Base-by-base conservation (phyloP, 2,329 filamentous ascomycete species). In the Rutstroemia sydowiana region DNA sequence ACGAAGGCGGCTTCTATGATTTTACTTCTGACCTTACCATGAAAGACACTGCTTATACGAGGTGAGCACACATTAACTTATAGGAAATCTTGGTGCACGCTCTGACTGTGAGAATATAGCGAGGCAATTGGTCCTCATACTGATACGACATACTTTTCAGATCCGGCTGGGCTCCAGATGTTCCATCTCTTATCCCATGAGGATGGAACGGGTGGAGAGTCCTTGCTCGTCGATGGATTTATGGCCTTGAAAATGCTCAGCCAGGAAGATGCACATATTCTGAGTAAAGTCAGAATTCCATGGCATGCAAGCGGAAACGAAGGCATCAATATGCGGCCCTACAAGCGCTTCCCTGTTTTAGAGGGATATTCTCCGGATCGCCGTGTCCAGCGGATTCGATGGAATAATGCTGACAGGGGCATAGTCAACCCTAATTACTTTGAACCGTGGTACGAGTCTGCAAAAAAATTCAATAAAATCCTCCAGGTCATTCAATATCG, bases 401-500 rank as follows among this genome's bases (percentile, higher is more conserved):
- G 93, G 93, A 98, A 98, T 68, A 92, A 91, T 57, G 86, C 89
- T 57, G 93, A 97, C 67, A 77, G 93, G 37, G 88, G 87, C 88
- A 54, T 78, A 1, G 49, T 61, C 11, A 34, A 44, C 7, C 31
- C 60, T 5, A 30, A 13, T 9, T 43, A 50, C 6, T 45, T 44
- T 13, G 9, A 43, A 31, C 23, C 23, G 8, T 97, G 92, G 90
- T 97, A 96, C 66, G 68, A 73, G 18, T 91, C 92, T 0, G 91
- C 90, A 13, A 75, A 79, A 47, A 82, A 81, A 61, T 97, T 85
- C 75, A 75, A 88, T 57, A 70, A 74, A 21, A 79, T 95, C 26
- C 76, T 81, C 46, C 67, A 74, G 49, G 72, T 80, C 48, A 79
- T 81, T 57, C 80, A 93, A 67, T 91, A 87, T 64, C 87, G 87